Conservation (phyloP, 352 stramenopile species). For the Albugo candida region DNA sequence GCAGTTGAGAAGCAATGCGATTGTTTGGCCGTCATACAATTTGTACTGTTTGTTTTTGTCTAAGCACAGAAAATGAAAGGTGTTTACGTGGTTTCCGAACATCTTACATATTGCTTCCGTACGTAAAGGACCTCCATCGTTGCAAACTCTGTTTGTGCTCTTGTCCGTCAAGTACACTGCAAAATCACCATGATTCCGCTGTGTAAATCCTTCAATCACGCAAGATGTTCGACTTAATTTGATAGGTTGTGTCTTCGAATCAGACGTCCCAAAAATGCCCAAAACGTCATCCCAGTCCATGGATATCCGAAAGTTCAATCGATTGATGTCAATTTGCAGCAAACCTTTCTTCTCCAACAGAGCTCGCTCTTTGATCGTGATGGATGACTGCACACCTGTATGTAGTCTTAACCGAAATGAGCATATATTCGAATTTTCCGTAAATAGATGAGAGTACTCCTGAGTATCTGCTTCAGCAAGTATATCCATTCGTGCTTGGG, state of each 20-base stretch:
- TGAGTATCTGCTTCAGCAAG: conserved; percentile 59
- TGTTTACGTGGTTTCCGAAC: not conserved
- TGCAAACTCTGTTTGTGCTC: conserved; percentile 47
- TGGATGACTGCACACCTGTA: conserved; percentile 30
- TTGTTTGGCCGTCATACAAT: conserved; percentile 38
- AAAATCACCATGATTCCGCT: conserved; percentile 19
- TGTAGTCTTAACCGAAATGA: conserved; percentile 43
- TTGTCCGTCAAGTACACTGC: conserved; percentile 44
- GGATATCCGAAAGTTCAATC: conserved; percentile 19
- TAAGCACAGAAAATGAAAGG: conserved; percentile 2
- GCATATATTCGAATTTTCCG: conserved; percentile 34
- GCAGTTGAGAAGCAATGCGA: conserved; percentile 44
- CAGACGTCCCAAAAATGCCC: conserved; percentile 17
- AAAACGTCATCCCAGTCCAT: conserved; percentile 32
- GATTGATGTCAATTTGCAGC: conserved; percentile 41
- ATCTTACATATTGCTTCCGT: not conserved
- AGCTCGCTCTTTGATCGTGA: conserved; percentile 35
- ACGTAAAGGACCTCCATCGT: conserved; percentile 22
- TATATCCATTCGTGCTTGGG: conserved; percentile 38
- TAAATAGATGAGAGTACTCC: conserved; percentile 44
- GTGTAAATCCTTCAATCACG: conserved; percentile 26
- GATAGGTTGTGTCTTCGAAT: conserved; percentile 20
- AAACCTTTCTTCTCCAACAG: conserved; percentile 25
- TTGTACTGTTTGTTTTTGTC: conserved; percentile 25
- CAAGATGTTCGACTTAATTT: conserved; percentile 45